Evolutionary conservation across 345 rosid species (phyloP).

Genomic region (Geranium brycei): DNA sequence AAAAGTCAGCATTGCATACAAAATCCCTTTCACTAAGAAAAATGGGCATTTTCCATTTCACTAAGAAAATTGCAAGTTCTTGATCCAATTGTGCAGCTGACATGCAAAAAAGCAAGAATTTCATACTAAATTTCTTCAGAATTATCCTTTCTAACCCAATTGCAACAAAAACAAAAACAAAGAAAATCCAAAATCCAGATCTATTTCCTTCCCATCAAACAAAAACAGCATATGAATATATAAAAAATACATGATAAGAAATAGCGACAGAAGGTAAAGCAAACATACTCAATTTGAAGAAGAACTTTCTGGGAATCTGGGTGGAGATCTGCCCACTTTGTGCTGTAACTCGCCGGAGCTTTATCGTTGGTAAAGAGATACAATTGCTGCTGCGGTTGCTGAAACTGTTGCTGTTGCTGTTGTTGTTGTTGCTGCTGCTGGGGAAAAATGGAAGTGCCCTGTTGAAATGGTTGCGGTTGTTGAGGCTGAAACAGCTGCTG

Average conservation of each 20-base stretch:
- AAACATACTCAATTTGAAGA: slow-evolving; percentile 70
- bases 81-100: neutral
- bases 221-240: neutral
- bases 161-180: neutral
- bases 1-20: no score
- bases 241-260: neutral
- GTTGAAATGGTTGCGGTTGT: slow-evolving; percentile 27
- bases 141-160: neutral
- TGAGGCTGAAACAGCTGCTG: slow-evolving; percentile 11
- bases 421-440: slow-evolving; percentile 30
- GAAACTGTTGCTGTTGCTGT: slow-evolving; percentile 23
- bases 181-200: neutral
- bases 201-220: neutral
- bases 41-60: neutral
- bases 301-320: slow-evolving; percentile 80
- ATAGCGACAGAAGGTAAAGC: neutral
- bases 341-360: slow-evolving; percentile 80
- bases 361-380: slow-evolving; percentile 71
- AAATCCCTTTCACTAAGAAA: no score
- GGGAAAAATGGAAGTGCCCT: slow-evolving; percentile 2
- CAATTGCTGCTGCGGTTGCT: slow-evolving; percentile 47
- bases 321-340: slow-evolving; percentile 92
- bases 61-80: neutral
- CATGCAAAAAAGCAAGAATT: neutral
- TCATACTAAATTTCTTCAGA: neutral